These are phyloP conservation scores for Catharanthus roseus DNA, from an alignment of 257 asterid genomes.

Conservation along the genomic window DNA sequence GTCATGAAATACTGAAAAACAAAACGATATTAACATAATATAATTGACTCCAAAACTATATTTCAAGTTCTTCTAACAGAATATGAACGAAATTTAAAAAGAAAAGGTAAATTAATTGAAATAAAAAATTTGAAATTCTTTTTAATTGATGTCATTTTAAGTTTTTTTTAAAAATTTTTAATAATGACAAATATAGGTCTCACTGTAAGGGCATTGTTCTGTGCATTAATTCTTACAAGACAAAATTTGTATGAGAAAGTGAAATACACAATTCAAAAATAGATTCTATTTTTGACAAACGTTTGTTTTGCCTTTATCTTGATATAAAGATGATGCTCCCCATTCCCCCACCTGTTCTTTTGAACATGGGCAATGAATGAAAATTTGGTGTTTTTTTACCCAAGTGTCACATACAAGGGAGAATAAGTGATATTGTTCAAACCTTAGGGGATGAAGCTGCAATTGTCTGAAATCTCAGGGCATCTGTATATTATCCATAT, in stretches of 20 bases:
- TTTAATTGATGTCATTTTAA: background rate
- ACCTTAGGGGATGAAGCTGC: background rate
- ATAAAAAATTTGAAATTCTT: background rate
- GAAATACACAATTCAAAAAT: too few species aligned
- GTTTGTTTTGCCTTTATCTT: background rate
- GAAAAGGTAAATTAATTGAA: background rate
- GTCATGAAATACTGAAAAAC: background rate
- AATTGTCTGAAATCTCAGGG: background rate
- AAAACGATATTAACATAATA: background rate
- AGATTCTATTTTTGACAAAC: background rate
- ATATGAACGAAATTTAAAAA: too few species aligned
- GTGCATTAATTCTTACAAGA: background rate
- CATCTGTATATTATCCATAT: background rate
- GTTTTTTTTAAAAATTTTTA: too few species aligned
- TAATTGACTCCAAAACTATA: background rate
- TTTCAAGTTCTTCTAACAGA: too few species aligned
- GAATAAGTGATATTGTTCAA: background rate
- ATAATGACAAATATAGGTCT: too few species aligned
- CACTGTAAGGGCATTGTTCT: too few species aligned
- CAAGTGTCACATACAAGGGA: background rate
- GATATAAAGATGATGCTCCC: background rate
- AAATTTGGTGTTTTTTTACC: background rate
- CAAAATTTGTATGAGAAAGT: background rate
- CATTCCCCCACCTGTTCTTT: too few species aligned
- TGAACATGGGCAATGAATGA: background rate